phyloP scores from a whole-genome alignment of 352 stramenopile genomes.

The Aphanomyces stellatus region DNA sequence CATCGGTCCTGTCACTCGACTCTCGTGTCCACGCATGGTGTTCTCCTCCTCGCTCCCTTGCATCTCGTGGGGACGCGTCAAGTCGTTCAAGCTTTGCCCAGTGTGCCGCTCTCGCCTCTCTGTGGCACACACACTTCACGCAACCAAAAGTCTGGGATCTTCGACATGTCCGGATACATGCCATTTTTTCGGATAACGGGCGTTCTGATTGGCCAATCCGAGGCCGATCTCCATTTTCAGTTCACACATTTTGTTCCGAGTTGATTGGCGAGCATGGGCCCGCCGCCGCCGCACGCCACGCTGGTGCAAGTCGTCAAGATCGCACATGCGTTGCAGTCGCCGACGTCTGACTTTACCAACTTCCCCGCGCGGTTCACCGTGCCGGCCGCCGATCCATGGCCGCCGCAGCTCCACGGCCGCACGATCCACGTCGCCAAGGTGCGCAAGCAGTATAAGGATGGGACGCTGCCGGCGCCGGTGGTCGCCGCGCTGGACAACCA shows the following conservation, averaged over 20 bases:
- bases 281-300: neutral
- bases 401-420: neutral
- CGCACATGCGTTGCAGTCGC: neutral
- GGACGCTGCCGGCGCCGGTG: neutral
- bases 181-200: neutral
- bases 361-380: conserved; percentile 10
- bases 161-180: neutral
- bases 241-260: conserved; percentile 6
- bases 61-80: too few relatives aligned
- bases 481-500: neutral
- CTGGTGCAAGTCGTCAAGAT: neutral
- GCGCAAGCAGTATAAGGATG: conserved; percentile 1
- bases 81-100: too few relatives aligned
- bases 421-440: conserved; percentile 1
- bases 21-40: too few relatives aligned
- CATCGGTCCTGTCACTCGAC: too few relatives aligned
- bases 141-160: too few relatives aligned
- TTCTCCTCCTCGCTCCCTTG: too few relatives aligned
- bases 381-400: neutral
- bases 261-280: neutral
- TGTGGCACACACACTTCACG: too few relatives aligned
- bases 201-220: neutral
- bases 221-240: neutral
- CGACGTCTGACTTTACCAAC: conserved; percentile 1
- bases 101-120: too few relatives aligned